Percentiles rank a stretch among this genome's conserved stretches.
phyloP scores from a whole-genome alignment of 106 monocot species.

The Dendrobium officinale region DNA sequence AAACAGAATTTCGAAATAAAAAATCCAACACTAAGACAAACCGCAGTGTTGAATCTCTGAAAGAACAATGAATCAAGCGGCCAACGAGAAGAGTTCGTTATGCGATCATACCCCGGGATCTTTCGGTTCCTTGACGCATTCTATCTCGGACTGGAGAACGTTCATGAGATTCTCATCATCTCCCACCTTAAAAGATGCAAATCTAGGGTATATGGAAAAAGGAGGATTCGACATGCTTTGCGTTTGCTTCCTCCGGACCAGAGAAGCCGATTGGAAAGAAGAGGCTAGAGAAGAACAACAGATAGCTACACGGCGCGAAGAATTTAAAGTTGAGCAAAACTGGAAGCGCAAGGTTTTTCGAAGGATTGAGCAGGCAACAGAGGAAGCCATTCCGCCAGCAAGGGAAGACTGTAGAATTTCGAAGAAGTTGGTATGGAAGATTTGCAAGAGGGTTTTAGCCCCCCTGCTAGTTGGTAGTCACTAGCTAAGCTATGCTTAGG shows the following conservation, averaged over 20 bases:
- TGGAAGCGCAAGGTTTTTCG: constrained; percentile 10
- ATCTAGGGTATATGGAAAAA: constrained; percentile 7
- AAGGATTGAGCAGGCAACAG: constrained; percentile 22
- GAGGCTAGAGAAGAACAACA: constrained; percentile 6
- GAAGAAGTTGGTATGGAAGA: too few relatives aligned
- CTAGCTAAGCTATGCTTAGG: too few relatives aligned
- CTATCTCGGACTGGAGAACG: constrained; percentile 45
- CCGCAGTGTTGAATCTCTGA: too few relatives aligned
- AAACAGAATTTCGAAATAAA: neutral
- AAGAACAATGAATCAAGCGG: too few relatives aligned
- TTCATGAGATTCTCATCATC: constrained; percentile 36
- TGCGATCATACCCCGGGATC: neutral
- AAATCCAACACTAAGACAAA: too few relatives aligned
- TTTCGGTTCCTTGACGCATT: constrained; percentile 17
- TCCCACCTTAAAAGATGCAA: constrained; percentile 13
- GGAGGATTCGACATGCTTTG: neutral
- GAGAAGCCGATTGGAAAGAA: constrained; percentile 5
- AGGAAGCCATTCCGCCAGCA: constrained; percentile 7
- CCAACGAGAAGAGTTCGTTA: too few relatives aligned
- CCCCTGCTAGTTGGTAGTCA: too few relatives aligned
- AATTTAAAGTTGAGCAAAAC: neutral
- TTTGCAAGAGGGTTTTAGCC: too few relatives aligned
- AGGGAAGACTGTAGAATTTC: too few relatives aligned
- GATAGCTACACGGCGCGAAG: neutral
- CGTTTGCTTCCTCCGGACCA: neutral